Evolutionary conservation across 2,329 filamentous ascomycete species (phyloP), one percentile per base, ranked within the genome.

Genomic region (Colletotrichum musae): DNA sequence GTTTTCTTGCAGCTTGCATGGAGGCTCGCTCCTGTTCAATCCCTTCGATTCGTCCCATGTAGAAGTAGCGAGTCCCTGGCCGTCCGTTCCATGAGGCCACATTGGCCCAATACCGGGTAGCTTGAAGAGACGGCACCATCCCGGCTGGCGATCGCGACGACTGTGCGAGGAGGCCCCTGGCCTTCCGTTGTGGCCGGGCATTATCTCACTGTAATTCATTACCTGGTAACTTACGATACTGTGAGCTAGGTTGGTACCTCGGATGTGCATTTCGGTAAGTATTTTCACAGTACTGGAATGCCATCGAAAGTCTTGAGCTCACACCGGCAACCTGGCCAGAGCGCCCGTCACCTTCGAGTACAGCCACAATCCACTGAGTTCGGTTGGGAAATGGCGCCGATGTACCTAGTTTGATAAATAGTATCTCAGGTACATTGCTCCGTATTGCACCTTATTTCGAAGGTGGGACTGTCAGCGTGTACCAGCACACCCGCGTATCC

Each of bases 101-200:
- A 36, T 36, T 36, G 26, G 62, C 62, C 62, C 51, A 66, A 66
- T 24, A 24, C 21, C 21, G 21, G 21, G 62, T 36, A 47, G 57
- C 52, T 60, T 21, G 12, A 61, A 52, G 21, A 61, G 56, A 66
- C 57, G 56, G 67, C 67, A 56, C 56, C 56, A 70, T 70, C 67
- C 56, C 51, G 51, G 63, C 51, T 47, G 67, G 12, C 45, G 67
- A 70, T 67, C 67, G 58, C 28, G 36, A 59, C 60, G 57, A 57
- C 67, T 67, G 62, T 67, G 67, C 57, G 16, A 65, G n/a, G 16
- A 65, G n/a, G 26, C 5, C 47, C 57, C 57, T 50, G n/a, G 45
- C 32, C 26, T 10, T 21, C 47, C 28, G 36, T 51, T 43, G 5
- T 43, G 10, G 13, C 41, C 41, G 6, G 41, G 32, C 7, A 36